Evolutionary conservation across 345 rosid genomes (phyloP).

Genomic region (Kernera saxatilis): DNA sequence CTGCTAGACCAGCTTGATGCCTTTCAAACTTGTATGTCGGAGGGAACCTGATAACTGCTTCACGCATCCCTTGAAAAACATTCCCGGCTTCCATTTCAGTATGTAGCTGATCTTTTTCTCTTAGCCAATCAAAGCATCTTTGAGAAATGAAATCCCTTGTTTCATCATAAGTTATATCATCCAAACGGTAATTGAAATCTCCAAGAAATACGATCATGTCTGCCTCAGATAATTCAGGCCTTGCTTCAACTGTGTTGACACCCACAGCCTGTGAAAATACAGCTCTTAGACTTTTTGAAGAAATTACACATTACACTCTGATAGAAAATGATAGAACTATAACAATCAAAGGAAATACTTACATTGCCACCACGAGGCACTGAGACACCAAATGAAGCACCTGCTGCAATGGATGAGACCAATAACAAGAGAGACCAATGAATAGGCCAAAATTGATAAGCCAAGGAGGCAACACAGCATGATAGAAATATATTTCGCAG

Average conservation of each 20-base stretch:
- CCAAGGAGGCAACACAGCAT: conserved; percentile 56
- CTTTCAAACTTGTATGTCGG: conserved; percentile 83
- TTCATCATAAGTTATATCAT: conserved; percentile 77
- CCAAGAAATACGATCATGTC: conserved; percentile 80
- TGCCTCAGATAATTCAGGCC: conserved; percentile 73
- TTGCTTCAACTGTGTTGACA: conserved; percentile 39
- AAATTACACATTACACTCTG: background rate
- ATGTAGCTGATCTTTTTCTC: conserved; percentile 75
- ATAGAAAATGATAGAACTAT: conserved; percentile 12
- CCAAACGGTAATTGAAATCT: conserved; percentile 76
- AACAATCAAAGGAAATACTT: conserved; percentile 23
- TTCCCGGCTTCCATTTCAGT: conserved; percentile 74
- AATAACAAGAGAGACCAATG: conserved; percentile 73
- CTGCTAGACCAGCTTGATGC: conserved; percentile 68
- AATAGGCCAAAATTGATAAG: conserved; percentile 60
- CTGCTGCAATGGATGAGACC: conserved; percentile 80
- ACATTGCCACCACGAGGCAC: conserved; percentile 56
- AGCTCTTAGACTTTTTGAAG: background rate
- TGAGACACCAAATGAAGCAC: conserved; percentile 55
- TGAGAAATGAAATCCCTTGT: conserved; percentile 81
- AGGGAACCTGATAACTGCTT: conserved; percentile 69
- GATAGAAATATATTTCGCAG: conserved; percentile 53
- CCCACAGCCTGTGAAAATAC: conserved; percentile 39
- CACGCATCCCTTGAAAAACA: conserved; percentile 90
- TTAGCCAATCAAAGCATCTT: conserved; percentile 81